Evolutionary conservation across 148 eudicot species (phyloP), one percentile per base, ranked within the genome.

Genomic region (Amaranthus hypochondriacus): DNA sequence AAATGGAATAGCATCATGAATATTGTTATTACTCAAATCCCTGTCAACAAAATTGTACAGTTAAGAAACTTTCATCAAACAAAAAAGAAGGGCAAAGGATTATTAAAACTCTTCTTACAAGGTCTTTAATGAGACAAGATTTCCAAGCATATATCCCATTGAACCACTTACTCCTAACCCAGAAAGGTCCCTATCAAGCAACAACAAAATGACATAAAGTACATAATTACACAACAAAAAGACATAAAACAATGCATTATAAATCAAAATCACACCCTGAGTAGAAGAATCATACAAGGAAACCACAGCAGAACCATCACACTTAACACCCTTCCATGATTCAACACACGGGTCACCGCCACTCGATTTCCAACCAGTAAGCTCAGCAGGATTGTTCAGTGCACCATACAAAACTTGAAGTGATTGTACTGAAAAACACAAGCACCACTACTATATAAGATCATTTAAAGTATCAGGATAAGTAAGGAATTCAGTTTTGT

Each of bases 311-410:
- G 97, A 87, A 69, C 92, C 96, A 66, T 90, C 86, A 76, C 99
- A 95, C 56, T 78, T 79, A 63, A 95, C 82, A 67, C 98, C 99
- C 78, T 78, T 86, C 99, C 99, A 95, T 59, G 99, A 90, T 81
- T 92, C 92, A 68, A 86, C 92, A 86, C 99, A 95, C 5, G 99
- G 99, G 77, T 95, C 99, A 57, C 96, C 96, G 54, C 86, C 91
- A 83, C 76, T 85, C 3, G 92, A 73, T 78, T 84, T 89, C 99
- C 99, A 95, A 66, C 87, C 83, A 42, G 89, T 86, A 64, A 95
- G 81, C 84, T 92, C 96, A 55, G 96, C 71, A 63, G 99, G 90
- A 85, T 81, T 90, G 75, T 87, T 95, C 75, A 95, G 58, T 51
- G 96, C 84, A 48, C 86, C 80, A 80, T 92, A 95, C 80, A 95